phyloP scores from a whole-genome alignment of 495 filamentous ascomycete species.

The Tuber indicum region DNA sequence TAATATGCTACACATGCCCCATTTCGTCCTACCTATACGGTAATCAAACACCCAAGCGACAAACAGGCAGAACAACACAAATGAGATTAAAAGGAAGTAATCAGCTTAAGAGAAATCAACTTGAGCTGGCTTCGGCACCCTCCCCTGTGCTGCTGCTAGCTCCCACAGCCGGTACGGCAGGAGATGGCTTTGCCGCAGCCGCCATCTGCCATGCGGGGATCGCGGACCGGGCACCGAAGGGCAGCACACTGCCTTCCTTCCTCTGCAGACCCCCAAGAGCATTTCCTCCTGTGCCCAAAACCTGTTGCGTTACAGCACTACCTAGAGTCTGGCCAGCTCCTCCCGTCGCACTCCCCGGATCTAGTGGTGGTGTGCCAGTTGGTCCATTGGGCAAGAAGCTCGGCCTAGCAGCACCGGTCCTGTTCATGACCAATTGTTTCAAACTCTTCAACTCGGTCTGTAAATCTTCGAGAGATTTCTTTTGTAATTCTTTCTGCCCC shows the following conservation, averaged over 20 bases:
- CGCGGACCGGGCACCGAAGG: slow-evolving; percentile 54
- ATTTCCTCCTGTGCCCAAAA: slow-evolving; percentile 31
- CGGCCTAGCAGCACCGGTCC: slow-evolving; percentile 33
- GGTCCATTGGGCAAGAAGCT: slow-evolving; percentile 29
- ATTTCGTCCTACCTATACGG: background rate
- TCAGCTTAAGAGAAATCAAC: background rate
- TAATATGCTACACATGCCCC: slow-evolving; percentile 1
- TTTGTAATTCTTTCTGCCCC: slow-evolving; percentile 75
- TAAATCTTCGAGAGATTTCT: slow-evolving; percentile 74
- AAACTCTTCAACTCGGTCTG: slow-evolving; percentile 84
- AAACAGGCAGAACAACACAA: background rate
- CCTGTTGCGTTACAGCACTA: slow-evolving; percentile 41
- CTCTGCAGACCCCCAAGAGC: slow-evolving; percentile 42
- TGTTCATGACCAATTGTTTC: slow-evolving; percentile 58
- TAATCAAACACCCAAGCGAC: slow-evolving; percentile 1
- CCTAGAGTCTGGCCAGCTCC: slow-evolving; percentile 34
- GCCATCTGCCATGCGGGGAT: slow-evolving; percentile 91
- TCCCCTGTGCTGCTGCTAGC: background rate
- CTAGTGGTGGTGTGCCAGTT: slow-evolving; percentile 45
- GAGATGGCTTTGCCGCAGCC: slow-evolving; percentile 51
- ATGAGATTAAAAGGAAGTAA: background rate
- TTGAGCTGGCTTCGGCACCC: background rate
- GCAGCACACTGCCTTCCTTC: slow-evolving; percentile 45
- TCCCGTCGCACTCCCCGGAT: slow-evolving; percentile 40
- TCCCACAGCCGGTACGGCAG: background rate